Percentiles rank a stretch among this genome's conserved stretches.
These are phyloP conservation scores for Sporothrix curviconia DNA, from an alignment of 2,329 filamentous ascomycete species.

Conservation along the genomic window DNA sequence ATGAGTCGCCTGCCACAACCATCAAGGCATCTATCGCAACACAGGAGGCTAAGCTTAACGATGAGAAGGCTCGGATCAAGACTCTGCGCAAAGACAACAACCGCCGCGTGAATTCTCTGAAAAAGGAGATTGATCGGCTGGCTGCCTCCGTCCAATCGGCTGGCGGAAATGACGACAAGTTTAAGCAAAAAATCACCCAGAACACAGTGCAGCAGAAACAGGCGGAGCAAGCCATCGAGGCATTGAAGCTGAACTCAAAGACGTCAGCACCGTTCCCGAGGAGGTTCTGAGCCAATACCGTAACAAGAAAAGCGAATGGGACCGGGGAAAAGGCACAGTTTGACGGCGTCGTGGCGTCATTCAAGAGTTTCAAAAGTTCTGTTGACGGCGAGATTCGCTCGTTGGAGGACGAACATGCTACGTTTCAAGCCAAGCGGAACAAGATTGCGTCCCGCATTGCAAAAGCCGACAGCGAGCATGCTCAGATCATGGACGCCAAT, in stretches of 20 bases:
- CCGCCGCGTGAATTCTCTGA: constrained; percentile 57
- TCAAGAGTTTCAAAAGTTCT: constrained; percentile 52
- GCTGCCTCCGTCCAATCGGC: constrained; percentile 59
- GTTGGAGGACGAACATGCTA: constrained; percentile 57
- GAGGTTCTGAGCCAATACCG: constrained; percentile 54
- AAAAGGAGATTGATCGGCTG: constrained; percentile 67
- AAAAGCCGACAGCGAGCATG: constrained; percentile 67
- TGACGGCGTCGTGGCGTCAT: constrained; percentile 48
- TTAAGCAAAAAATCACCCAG: constrained; percentile 67
- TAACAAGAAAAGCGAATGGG: constrained; percentile 45
- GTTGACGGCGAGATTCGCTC: constrained; percentile 57
- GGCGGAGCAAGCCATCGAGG: constrained; percentile 33
- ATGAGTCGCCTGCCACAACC: constrained; percentile 70
- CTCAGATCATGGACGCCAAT: constrained; percentile 64
- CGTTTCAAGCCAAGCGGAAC: constrained; percentile 61
- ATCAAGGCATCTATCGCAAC: constrained; percentile 69
- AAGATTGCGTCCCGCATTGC: constrained; percentile 64
- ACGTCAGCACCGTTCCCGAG: constrained; percentile 56
- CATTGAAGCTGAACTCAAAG: constrained; percentile 55
- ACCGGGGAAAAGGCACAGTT: constrained; percentile 53
- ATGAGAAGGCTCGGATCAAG: constrained; percentile 64
- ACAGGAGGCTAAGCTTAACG: constrained; percentile 62
- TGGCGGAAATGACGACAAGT: constrained; percentile 69
- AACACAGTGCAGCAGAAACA: constrained; percentile 67
- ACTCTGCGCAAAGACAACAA: constrained; percentile 69